These are phyloP conservation scores for Bruguiera hainesii DNA, from an alignment of 441 rosid species.

Conservation along the genomic window DNA sequence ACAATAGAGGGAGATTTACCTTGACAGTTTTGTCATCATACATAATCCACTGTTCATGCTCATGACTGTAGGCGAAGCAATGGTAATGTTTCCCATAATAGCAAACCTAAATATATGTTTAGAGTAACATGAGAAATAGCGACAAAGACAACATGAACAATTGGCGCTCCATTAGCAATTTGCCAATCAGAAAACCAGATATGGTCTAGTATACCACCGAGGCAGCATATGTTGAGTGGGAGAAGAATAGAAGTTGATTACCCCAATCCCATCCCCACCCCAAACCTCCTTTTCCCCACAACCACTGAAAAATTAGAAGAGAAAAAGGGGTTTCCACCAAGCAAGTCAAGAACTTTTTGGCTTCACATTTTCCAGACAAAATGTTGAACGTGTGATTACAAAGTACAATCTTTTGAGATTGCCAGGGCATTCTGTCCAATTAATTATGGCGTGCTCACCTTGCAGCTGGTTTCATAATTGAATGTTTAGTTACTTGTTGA, in stretches of 20 bases:
- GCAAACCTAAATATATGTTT: slow-evolving; percentile 57
- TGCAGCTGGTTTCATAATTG: no score
- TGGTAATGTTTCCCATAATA: slow-evolving; percentile 95
- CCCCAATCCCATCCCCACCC: no score
- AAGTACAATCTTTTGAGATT: no score
- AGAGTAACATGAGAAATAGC: slow-evolving; percentile 9
- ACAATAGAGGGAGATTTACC: slow-evolving; percentile 38
- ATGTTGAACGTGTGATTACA: not conserved
- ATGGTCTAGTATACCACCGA: not conserved
- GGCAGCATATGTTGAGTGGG: not conserved
- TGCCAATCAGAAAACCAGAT: not conserved
- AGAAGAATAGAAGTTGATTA: not conserved
- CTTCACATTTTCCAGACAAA: not conserved
- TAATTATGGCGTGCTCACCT: no score
- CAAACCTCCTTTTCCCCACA: no score
- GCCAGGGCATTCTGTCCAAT: no score
- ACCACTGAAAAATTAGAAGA: no score
- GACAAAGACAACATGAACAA: not conserved
- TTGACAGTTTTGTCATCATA: slow-evolving; percentile 96
- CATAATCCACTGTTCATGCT: slow-evolving; percentile 77
- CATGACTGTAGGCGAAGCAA: slow-evolving; percentile 85
- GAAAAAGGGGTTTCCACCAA: not conserved
- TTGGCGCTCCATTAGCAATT: not conserved
- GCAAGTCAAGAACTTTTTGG: not conserved
- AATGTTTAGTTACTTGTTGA: no score